Evolutionary conservation across 805 yeast genomes (phyloP).

Genomic region (Wickerhamomyces rabaulensis): DNA sequence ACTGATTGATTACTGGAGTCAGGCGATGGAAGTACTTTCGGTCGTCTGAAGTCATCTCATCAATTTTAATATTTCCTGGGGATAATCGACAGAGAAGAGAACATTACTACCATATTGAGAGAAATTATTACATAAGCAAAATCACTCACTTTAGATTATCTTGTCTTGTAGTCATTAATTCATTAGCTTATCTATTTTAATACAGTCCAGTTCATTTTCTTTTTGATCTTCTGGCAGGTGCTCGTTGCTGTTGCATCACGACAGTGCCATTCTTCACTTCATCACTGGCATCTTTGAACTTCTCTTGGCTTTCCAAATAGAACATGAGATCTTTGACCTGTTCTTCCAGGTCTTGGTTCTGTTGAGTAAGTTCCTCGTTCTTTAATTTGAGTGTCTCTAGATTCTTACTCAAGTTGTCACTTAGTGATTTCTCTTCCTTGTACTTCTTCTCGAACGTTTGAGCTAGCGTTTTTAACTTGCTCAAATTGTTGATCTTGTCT

Average conservation of each 20-base stretch:
- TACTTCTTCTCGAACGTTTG: constrained; percentile 1
- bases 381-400: constrained; percentile 30
- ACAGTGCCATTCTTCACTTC: constrained; percentile 71
- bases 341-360: constrained; percentile 48
- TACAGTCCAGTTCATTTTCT: background rate
- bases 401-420: constrained; percentile 35
- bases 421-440: constrained; percentile 42
- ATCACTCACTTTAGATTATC: too few relatives aligned
- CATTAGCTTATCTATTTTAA: too few relatives aligned
- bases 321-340: constrained; percentile 79
- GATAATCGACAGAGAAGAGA: too few relatives aligned
- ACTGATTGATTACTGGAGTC: too few relatives aligned
- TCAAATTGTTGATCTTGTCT: background rate
- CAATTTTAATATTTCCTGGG: too few relatives aligned
- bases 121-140: too few relatives aligned
- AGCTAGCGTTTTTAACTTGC: constrained; percentile 1
- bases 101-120: too few relatives aligned
- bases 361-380: constrained; percentile 29
- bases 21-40: too few relatives aligned
- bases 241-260: constrained; percentile 19
- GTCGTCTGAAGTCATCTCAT: too few relatives aligned
- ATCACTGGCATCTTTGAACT: constrained; percentile 63
- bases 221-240: background rate
- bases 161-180: background rate
- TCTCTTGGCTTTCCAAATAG: constrained; percentile 65